phyloP scores from a whole-genome alignment of 2,329 filamentous ascomycete species.

The Nakataea oryzae region DNA sequence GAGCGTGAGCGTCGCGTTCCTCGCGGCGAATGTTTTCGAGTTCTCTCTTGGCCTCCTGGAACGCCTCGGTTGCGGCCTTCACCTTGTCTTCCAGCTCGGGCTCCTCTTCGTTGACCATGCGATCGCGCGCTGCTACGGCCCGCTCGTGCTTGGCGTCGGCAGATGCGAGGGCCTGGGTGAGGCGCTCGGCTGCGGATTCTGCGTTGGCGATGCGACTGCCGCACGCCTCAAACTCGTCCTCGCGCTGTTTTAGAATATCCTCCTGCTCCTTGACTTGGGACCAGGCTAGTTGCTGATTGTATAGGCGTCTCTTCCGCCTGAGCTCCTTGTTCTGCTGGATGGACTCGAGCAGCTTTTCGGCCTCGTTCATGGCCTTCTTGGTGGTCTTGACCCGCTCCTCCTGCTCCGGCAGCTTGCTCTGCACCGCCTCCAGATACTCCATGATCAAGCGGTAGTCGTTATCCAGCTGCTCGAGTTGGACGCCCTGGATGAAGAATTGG shows the following conservation, averaged over 20 bases:
- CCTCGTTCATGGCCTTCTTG: slow-evolving; percentile 47
- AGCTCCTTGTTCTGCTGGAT: slow-evolving; percentile 58
- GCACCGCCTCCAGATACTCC: slow-evolving; percentile 65
- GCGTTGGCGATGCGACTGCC: slow-evolving; percentile 33
- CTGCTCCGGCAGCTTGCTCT: slow-evolving; percentile 50
- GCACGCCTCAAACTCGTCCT: slow-evolving; percentile 23
- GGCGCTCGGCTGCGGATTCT: background rate
- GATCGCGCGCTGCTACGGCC: slow-evolving; percentile 17
- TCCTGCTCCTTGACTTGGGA: slow-evolving; percentile 75
- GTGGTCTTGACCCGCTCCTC: slow-evolving; percentile 53
- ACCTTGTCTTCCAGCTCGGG: slow-evolving; percentile 36
- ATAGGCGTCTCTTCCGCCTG: slow-evolving; percentile 45
- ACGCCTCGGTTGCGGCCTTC: slow-evolving; percentile 17
- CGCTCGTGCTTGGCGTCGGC: slow-evolving; percentile 1
- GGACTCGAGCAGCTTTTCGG: slow-evolving; percentile 52
- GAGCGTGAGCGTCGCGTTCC: slow-evolving; percentile 53
- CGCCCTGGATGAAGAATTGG: slow-evolving; percentile 90
- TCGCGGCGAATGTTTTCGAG: slow-evolving; percentile 48
- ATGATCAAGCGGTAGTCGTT: slow-evolving; percentile 81
- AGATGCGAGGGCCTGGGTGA: background rate
- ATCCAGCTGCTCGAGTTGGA: slow-evolving; percentile 85
- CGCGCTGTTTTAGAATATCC: slow-evolving; percentile 26
- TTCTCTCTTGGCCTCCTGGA: slow-evolving; percentile 32
- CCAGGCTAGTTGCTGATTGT: slow-evolving; percentile 70
- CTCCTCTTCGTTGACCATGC: slow-evolving; percentile 33